Evolutionary conservation across 2,329 filamentous ascomycete genomes (phyloP), one percentile per base, ranked within the genome.

Genomic region (Fusarium verticillioides): DNA sequence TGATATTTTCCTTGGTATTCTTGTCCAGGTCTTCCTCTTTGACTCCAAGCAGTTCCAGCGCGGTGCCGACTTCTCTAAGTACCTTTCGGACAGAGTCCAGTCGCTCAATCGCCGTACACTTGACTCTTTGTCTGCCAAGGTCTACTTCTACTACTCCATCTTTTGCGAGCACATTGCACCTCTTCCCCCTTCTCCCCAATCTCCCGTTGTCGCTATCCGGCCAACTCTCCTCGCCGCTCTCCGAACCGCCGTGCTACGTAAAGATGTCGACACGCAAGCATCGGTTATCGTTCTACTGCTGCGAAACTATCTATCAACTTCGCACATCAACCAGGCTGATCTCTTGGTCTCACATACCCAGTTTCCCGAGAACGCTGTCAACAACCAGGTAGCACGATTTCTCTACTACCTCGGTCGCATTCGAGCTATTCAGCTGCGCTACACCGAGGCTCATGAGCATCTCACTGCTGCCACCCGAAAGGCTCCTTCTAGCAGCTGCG

Each of bases 371-470:
- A 94, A 94, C 79, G 96, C 96, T 9, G 94, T 95, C 74, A 99
- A 98, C 86, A 99, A 98, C 83, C 96, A 99, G 85, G 95, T 99
- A 74, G 97, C 96, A 72, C 92, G 96, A 70, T 99, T 97, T 85
- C 88, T 98, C 66, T 99, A 97, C 88, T 99, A 99, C 83, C 90
- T 99, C 18, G 96, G 96, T 69, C 94, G 96, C 76, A 98, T 98
- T 84, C 93, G 96, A 70, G 95, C 96, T 60, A 97, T 98, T 78
- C 96, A 99, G 85, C 89, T 99, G 75, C 93, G 94, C 76, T 99
- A 99, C 86, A 98, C 96, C 13, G 96, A 98, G 81, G 96, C 96
- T 28, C 96, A 99, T 79, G 94, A 97, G 81, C 94, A 98, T 82
- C 87, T 99, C 73, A 95, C 93, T 47, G 94, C 95, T 53, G 96